Evolutionary conservation across 1,284 basidiomycete species (phyloP).

Genomic region (Hemileia vastatrix): DNA sequence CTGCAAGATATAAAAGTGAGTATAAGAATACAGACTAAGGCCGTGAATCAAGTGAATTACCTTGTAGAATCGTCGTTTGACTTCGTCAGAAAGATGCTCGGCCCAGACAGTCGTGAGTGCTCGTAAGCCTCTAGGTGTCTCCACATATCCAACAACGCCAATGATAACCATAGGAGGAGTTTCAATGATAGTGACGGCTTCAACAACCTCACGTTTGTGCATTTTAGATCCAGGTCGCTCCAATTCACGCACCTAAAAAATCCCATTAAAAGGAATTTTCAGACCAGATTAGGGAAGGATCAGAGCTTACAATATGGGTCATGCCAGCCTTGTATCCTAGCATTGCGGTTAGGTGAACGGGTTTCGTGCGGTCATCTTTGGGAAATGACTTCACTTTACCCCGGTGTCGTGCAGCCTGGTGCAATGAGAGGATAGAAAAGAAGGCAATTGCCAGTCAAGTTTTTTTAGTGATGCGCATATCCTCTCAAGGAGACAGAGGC

Average conservation of each 20-base stretch:
- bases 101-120: constrained; percentile 62
- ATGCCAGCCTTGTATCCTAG: constrained; percentile 99
- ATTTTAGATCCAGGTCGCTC: constrained; percentile 99
- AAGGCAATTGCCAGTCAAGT: constrained; percentile 1
- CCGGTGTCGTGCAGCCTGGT: constrained; percentile 79
- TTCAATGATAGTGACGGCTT: constrained; percentile 92
- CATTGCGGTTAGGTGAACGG: constrained; percentile 93
- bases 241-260: constrained; percentile 68
- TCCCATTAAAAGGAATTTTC: neutral
- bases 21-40: neutral
- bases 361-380: constrained; percentile 99
- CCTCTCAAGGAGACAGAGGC: constrained; percentile 24
- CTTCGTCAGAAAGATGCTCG: constrained; percentile 62
- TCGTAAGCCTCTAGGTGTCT: constrained; percentile 97
- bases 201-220: constrained; percentile 99
- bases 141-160: constrained; percentile 98
- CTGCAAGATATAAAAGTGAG: no score
- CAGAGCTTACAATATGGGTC: constrained; percentile 69
- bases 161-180: constrained; percentile 95
- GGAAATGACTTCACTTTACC: constrained; percentile 99
- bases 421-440: neutral
- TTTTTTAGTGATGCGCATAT: constrained; percentile 20
- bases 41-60: neutral
- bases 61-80: constrained; percentile 99
- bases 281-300: neutral